These are phyloP conservation scores for Lentinus brumalis DNA, from an alignment of 768 basidiomycete species.

Conservation along the genomic window DNA sequence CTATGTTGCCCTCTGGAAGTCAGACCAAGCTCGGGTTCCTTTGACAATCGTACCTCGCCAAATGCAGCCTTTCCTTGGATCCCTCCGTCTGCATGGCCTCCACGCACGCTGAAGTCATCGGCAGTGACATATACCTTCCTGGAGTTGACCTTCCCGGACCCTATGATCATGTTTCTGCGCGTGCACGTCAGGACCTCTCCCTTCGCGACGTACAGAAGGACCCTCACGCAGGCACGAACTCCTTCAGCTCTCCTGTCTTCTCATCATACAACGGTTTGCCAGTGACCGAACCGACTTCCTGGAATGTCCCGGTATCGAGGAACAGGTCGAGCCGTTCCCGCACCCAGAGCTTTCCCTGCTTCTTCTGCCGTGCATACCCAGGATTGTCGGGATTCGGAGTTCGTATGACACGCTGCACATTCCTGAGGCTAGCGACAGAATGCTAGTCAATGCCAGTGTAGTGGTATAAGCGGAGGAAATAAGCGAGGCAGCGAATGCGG, in stretches of 20 bases:
- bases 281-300: slow-evolving; percentile 20
- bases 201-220: neutral
- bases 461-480: neutral
- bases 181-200: too few species aligned
- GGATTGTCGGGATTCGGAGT: slow-evolving; percentile 12
- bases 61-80: slow-evolving; percentile 21
- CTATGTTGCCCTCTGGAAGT: neutral
- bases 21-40: neutral
- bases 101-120: slow-evolving; percentile 23
- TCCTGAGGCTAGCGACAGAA: slow-evolving; percentile 4
- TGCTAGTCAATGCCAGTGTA: neutral
- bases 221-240: slow-evolving; percentile 15
- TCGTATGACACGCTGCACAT: neutral
- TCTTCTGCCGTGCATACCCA: slow-evolving; percentile 19
- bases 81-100: slow-evolving; percentile 21
- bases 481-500: neutral
- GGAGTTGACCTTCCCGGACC: slow-evolving; percentile 12
- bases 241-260: slow-evolving; percentile 12
- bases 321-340: slow-evolving; percentile 18
- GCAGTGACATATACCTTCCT: slow-evolving; percentile 18
- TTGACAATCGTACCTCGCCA: slow-evolving; percentile 5
- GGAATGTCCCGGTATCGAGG: slow-evolving; percentile 15
- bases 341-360: slow-evolving; percentile 23
- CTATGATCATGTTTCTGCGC: slow-evolving; percentile 16
- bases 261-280: slow-evolving; percentile 15